Conservation (phyloP, 108 stramenopile genomes). For the Asterionellopsis glacialis region DNA sequence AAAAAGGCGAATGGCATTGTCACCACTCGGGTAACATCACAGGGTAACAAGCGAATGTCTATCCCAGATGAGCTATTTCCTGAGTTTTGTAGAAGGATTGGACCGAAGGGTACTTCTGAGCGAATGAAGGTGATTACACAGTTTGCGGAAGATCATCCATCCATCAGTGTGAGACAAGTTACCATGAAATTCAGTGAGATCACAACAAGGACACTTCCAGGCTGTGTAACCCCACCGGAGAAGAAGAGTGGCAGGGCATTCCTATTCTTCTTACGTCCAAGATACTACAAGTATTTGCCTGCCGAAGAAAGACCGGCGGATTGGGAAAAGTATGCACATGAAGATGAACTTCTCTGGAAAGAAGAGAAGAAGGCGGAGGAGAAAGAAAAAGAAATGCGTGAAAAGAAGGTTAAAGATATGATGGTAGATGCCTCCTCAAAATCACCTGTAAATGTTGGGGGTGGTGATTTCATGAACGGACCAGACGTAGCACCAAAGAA, state of each 20-base stretch:
- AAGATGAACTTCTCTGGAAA: constrained; percentile 51
- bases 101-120: constrained; percentile 61
- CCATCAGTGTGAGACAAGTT: constrained; percentile 72
- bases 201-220: constrained; percentile 73
- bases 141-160: constrained; percentile 72
- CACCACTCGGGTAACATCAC: constrained; percentile 23
- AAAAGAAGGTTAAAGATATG: constrained; percentile 26
- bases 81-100: constrained; percentile 70
- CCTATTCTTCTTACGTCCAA: constrained; percentile 77
- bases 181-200: constrained; percentile 75
- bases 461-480: no score
- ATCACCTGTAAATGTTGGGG: background rate
- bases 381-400: constrained; percentile 24
- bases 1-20: constrained; percentile 16
- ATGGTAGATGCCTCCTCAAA: constrained; percentile 6
- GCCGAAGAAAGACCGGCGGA: constrained; percentile 64
- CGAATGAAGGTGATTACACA: constrained; percentile 74
- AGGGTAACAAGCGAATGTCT: constrained; percentile 73
- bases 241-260: constrained; percentile 60
- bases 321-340: constrained; percentile 69
- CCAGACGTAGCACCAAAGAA: no score
- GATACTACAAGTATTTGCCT: constrained; percentile 69
- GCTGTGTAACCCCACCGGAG: constrained; percentile 53
- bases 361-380: constrained; percentile 29
- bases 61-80: constrained; percentile 77